phyloP scores from a whole-genome alignment of 306 rosid genomes.

The Acacia melanoxylon region DNA sequence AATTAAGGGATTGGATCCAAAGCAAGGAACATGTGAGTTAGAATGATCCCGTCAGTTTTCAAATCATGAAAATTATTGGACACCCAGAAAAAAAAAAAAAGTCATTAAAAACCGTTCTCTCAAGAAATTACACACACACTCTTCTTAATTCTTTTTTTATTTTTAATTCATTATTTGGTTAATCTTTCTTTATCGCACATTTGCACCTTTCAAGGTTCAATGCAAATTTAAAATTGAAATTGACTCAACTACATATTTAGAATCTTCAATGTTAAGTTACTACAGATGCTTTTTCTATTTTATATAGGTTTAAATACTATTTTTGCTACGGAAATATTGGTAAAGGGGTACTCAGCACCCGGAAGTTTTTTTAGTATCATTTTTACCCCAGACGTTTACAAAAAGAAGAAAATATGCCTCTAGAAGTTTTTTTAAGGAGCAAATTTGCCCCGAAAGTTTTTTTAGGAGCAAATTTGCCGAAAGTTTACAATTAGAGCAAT shows the following conservation, averaged over 20 bases:
- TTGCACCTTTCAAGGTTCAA: slow-evolving; percentile 20
- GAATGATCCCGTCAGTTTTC: slow-evolving; percentile 20
- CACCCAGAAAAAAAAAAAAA: slow-evolving; percentile 7
- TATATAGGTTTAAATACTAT: too few species aligned
- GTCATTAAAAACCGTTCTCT: not conserved
- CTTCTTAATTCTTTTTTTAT: too few species aligned
- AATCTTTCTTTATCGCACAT: slow-evolving; percentile 22
- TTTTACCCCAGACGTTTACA: too few species aligned
- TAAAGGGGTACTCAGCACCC: too few species aligned
- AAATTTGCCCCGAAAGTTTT: too few species aligned
- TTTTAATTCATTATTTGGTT: not conserved
- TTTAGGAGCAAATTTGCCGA: too few species aligned
- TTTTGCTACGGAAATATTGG: too few species aligned
- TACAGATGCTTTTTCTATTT: not conserved
- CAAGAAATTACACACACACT: not conserved
- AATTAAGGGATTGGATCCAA: not conserved
- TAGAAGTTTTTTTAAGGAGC: too few species aligned
- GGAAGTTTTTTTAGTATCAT: too few species aligned
- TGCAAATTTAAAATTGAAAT: not conserved
- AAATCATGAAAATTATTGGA: slow-evolving; percentile 29
- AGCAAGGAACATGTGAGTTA: slow-evolving; percentile 32
- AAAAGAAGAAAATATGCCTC: too few species aligned
- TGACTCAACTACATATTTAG: not conserved
- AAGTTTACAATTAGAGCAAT: too few species aligned
- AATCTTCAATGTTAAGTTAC: not conserved